These are phyloP conservation scores for Castanea sativa DNA, from an alignment of 306 rosid genomes.

Conservation along the genomic window DNA sequence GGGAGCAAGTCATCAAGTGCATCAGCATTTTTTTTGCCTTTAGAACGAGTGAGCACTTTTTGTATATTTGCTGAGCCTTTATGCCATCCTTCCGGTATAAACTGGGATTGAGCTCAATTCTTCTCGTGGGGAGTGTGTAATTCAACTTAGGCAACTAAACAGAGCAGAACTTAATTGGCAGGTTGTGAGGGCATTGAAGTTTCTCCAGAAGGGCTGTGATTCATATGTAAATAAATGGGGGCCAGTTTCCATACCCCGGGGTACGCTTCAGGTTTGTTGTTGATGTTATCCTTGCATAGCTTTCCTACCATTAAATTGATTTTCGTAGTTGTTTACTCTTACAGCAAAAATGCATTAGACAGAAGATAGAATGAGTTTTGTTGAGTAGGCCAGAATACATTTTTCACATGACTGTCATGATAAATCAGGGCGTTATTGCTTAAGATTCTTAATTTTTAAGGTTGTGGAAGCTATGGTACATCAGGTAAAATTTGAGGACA, in stretches of 20 bases:
- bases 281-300: slow-evolving; percentile 21
- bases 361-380: slow-evolving; percentile 3
- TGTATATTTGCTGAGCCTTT: slow-evolving; percentile 23
- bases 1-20: slow-evolving; percentile 98
- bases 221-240: slow-evolving; percentile 66
- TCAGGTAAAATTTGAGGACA: not conserved
- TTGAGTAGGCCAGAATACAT: not conserved
- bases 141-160: slow-evolving; percentile 21
- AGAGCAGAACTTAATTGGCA: slow-evolving; percentile 34
- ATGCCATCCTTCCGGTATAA: slow-evolving; percentile 22
- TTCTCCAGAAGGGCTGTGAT: slow-evolving; percentile 67
- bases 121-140: slow-evolving; percentile 19
- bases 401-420: not conserved
- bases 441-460: not conserved
- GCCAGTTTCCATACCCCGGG: slow-evolving; percentile 87
- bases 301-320: slow-evolving; percentile 4
- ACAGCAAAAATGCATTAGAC: not conserved
- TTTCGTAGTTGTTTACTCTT: slow-evolving; percentile 2
- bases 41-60: slow-evolving; percentile 70
- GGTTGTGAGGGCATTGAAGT: slow-evolving; percentile 92
- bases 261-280: slow-evolving; percentile 96
- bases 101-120: slow-evolving; percentile 21
- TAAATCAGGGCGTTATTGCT: not conserved
- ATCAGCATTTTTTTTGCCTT: slow-evolving; percentile 88
- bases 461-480: not conserved